Evolutionary conservation across 1,284 basidiomycete genomes (phyloP).

Genomic region (Kwoniella shivajii): DNA sequence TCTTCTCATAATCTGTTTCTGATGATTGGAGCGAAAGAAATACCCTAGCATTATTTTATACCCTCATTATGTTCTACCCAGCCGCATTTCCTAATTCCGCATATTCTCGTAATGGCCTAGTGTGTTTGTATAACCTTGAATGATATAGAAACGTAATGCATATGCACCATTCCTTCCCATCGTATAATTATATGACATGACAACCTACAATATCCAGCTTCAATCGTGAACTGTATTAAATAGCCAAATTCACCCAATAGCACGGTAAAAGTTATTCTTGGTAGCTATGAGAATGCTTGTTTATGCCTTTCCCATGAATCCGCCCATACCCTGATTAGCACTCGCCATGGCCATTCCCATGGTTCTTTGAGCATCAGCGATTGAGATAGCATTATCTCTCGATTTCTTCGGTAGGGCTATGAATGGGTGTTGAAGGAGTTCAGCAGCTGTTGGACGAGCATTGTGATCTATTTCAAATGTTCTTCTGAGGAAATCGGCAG

Average conservation of each 20-base stretch:
- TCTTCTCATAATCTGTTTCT: slow-evolving; percentile 64
- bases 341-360: slow-evolving; percentile 33
- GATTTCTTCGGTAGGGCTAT: slow-evolving; percentile 47
- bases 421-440: slow-evolving; percentile 76
- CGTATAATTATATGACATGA: no score
- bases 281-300: no score
- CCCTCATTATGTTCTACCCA: background rate
- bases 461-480: slow-evolving; percentile 85
- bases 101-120: background rate
- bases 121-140: background rate
- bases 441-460: slow-evolving; percentile 75
- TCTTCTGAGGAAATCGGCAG: slow-evolving; percentile 76
- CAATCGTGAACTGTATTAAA: no score
- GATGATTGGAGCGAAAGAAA: no score
- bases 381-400: slow-evolving; percentile 12
- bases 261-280: no score
- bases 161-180: background rate
- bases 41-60: slow-evolving; percentile 13
- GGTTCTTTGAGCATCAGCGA: slow-evolving; percentile 28
- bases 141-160: background rate
- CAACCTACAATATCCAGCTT: no score
- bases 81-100: background rate
- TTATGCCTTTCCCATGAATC: slow-evolving; percentile 20
- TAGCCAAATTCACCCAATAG: no score
- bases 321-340: slow-evolving; percentile 25